These are phyloP conservation scores for Xerophyta viscosa DNA, from an alignment of 106 monocot species.

Conservation along the genomic window DNA sequence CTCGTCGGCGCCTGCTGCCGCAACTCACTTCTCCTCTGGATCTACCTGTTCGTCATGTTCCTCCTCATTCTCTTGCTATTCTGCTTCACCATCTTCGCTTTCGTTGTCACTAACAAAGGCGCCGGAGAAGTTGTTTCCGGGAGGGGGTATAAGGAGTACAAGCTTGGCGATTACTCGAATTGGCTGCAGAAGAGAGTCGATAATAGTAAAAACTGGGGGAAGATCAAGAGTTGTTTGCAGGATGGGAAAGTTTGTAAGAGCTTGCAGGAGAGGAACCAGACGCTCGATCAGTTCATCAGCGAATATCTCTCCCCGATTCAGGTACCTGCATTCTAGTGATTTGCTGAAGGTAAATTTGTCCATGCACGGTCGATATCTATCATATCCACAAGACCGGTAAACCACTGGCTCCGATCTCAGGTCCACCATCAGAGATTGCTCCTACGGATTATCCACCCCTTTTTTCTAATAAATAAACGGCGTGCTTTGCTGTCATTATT, in stretches of 20 bases:
- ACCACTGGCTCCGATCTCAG: too few species aligned
- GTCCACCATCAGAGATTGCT: too few species aligned
- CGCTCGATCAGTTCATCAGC: conserved; percentile 9
- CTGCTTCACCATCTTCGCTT: conserved; percentile 19
- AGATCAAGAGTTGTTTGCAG: conserved; percentile 31
- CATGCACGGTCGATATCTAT: too few species aligned
- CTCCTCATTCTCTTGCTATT: conserved; percentile 28
- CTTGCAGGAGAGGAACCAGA: conserved; percentile 7
- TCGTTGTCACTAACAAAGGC: conserved; percentile 27
- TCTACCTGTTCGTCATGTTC: conserved; percentile 45
- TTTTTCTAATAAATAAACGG: too few species aligned
- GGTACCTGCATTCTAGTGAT: too few species aligned
- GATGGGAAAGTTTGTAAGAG: conserved; percentile 20
- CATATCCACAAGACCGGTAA: too few species aligned
- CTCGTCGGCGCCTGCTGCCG: conserved; percentile 43
- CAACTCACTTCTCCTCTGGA: conserved; percentile 26
- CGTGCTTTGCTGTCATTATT: too few species aligned
- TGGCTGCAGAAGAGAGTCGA: conserved; percentile 32
- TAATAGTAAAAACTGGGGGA: conserved; percentile 15
- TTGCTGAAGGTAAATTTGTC: too few species aligned
- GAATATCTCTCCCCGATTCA: conserved; percentile 22
- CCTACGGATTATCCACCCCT: too few species aligned
- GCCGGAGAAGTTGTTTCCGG: conserved; percentile 17
- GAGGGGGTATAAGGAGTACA: conserved; percentile 23
- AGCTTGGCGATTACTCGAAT: conserved; percentile 28